Conservation (phyloP, 176 grass and related monocot species). For the Themeda triandra region DNA sequence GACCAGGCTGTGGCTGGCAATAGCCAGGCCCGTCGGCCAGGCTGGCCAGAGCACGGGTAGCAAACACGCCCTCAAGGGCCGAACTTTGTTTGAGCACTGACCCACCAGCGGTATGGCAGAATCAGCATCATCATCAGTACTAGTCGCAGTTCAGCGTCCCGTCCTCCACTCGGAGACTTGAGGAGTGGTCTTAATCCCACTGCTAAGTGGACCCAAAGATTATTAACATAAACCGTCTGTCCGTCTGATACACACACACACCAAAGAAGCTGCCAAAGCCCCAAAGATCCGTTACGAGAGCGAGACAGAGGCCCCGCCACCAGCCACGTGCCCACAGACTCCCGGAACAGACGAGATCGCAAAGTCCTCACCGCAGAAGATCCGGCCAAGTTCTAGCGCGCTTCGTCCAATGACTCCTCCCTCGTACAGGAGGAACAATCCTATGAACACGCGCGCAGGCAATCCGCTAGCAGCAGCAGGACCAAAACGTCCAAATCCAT, state of each 20-base stretch:
- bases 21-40: no score
- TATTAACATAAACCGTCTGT: neutral
- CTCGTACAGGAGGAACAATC: constrained; percentile 37
- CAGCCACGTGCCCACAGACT: neutral
- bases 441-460: constrained; percentile 26
- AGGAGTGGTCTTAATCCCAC: neutral
- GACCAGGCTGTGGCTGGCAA: no score
- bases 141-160: neutral
- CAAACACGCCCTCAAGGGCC: neutral
- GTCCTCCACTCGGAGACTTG: neutral
- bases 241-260: neutral
- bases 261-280: neutral
- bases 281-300: neutral
- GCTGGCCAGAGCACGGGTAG: no score
- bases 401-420: constrained; percentile 32
- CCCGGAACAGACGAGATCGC: neutral
- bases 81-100: neutral
- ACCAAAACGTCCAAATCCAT: constrained; percentile 6
- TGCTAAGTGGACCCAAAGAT: neutral
- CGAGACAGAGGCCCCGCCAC: neutral
- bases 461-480: no score
- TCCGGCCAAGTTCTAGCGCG: constrained; percentile 42
- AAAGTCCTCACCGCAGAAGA: constrained; percentile 24
- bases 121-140: neutral
- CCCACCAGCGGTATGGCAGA: neutral